Base-by-base conservation (phyloP, 257 asterid species). In the Nicotiana tabacum region DNA sequence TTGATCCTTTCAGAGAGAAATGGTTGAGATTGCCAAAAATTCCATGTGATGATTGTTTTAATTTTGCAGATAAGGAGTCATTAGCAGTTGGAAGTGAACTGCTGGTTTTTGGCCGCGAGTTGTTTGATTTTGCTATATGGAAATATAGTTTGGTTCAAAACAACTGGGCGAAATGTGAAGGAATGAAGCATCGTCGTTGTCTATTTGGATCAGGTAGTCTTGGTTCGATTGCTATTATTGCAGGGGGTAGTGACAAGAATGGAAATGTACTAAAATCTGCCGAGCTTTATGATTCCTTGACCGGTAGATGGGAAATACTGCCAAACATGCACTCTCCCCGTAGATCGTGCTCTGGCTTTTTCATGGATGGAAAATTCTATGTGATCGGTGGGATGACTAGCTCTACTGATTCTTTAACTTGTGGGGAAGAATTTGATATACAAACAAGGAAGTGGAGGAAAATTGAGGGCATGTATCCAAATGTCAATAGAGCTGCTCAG, bases 291-390 rank as follows among this genome's bases (percentile, higher is more conserved):
- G 87, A 94, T 83, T 93, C 97, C 35, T 74, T 77, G 33, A 89
- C 91, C 0, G 97, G 97, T 9, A 87, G 84, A 77, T 94, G 98
- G 98, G 98, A 93, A 82, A 81, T 85, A 83, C 43, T 94, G 43
- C 98, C 98, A 1, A 91, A 87, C 93, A 94, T 94, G 98, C 91
- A 94, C 82, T 87, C 90, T 37, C 95, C 97, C 1, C 96, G 98
- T 67, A 87, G 93, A 66, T 83, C 91, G 60, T 94, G 98, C 86
- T 91, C 98, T 1, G 98, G 98, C 27, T 91, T 92, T 86, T 92
- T 92, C 91, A 91, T 94, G 98, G 93, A 91, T 62, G 93, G 80
- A 30, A 92, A 91, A 68, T 94, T 94, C 78, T 93, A 92, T 21
- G 98, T 92, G 82, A 93, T 94, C 9, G 97, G 97, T 79, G 98